Evolutionary conservation across 345 rosid species (phyloP).

Genomic region (Limnanthes douglasii): DNA sequence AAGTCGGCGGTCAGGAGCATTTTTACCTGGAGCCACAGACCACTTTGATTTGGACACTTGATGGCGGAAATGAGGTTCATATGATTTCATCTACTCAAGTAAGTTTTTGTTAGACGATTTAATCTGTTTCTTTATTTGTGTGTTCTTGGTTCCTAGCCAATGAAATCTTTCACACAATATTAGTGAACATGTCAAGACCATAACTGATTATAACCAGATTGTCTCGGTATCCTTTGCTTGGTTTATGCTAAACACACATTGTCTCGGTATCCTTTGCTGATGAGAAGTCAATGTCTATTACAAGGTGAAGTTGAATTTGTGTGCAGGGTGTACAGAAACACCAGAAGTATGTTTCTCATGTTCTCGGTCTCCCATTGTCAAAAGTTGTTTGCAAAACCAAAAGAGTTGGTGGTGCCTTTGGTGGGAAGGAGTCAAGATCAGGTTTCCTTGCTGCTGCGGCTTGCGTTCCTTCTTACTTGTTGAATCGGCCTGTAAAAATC

Average conservation of each 20-base stretch:
- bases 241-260: no score
- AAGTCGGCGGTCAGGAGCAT: constrained; percentile 95
- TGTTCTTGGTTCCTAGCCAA: no score
- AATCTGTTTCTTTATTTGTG: no score
- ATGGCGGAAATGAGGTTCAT: constrained; percentile 84
- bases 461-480: constrained; percentile 64
- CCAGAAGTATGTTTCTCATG: constrained; percentile 77
- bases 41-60: constrained; percentile 79
- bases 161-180: no score
- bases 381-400: constrained; percentile 91
- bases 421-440: constrained; percentile 95
- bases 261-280: no score
- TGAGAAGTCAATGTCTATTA: no score
- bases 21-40: constrained; percentile 87
- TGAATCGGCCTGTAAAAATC: constrained; percentile 76
- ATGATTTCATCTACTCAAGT: constrained; percentile 96
- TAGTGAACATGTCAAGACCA: no score
- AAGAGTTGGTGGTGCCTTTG: constrained; percentile 95
- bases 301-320: no score
- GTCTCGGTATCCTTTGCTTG: no score
- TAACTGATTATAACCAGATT: no score
- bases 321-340: constrained; percentile 90
- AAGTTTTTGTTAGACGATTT: constrained; percentile 9
- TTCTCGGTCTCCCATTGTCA: constrained; percentile 88
- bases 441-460: constrained; percentile 76